phyloP scores from a whole-genome alignment of 1,139 yeast species.

The Scheffersomyces titani region DNA sequence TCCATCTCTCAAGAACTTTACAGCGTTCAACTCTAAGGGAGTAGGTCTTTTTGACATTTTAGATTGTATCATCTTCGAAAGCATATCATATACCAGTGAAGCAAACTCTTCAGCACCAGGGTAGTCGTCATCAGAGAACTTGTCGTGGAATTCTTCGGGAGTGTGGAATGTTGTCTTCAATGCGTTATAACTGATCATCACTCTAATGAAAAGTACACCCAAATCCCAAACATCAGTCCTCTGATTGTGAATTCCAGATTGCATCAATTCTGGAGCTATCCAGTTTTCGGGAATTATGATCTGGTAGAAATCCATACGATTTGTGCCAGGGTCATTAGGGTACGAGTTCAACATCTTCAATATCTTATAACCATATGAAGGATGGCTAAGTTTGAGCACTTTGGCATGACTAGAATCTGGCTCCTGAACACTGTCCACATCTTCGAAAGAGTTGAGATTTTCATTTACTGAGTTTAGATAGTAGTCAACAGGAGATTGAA shows the following conservation, averaged over 20 bases:
- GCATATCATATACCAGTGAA: constrained; percentile 57
- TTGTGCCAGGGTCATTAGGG: constrained; percentile 34
- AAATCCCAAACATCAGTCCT: constrained; percentile 93
- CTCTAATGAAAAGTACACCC: constrained; percentile 75
- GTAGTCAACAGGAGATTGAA: constrained; percentile 17
- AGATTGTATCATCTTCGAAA: constrained; percentile 62
- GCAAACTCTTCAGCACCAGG: constrained; percentile 36
- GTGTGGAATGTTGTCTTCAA: constrained; percentile 51
- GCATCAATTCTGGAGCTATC: constrained; percentile 76
- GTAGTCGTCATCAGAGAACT: constrained; percentile 35
- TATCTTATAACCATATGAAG: constrained; percentile 70
- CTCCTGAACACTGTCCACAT: neutral
- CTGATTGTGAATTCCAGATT: constrained; percentile 52
- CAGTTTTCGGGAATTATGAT: constrained; percentile 41
- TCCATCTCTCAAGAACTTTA: constrained; percentile 76
- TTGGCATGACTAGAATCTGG: constrained; percentile 12
- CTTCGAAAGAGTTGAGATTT: constrained; percentile 3
- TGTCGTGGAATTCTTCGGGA: constrained; percentile 62
- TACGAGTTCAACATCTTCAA: constrained; percentile 57
- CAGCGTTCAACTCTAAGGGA: constrained; percentile 81
- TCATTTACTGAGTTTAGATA: constrained; percentile 7
- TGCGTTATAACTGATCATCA: constrained; percentile 58
- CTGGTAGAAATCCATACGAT: constrained; percentile 10
- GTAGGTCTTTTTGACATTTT: constrained; percentile 75
- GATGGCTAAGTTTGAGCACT: constrained; percentile 63